phyloP scores from a whole-genome alignment of 176 grass and related monocot species.

The Eleusine coracana region DNA sequence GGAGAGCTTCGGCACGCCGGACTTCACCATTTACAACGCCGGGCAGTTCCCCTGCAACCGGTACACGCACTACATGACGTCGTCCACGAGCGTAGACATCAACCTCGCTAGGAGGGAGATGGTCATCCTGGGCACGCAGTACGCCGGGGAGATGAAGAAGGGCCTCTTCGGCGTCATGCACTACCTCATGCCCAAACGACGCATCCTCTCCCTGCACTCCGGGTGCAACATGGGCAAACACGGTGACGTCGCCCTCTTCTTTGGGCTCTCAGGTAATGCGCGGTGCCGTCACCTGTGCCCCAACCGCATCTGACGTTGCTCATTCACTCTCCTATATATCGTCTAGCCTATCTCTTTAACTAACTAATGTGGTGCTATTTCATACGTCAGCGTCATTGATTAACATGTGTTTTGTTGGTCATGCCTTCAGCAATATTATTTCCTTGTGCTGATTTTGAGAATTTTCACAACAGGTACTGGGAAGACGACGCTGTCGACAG shows the following conservation, averaged over 20 bases:
- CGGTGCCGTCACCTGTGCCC: constrained; percentile 77
- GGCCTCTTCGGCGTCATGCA: constrained; percentile 98
- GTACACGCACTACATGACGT: constrained; percentile 99
- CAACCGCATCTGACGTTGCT: constrained; percentile 42
- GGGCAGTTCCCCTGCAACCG: constrained; percentile 98
- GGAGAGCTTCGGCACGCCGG: constrained; percentile 90
- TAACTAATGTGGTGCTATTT: background rate
- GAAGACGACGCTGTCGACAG: constrained; percentile 92
- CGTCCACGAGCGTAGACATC: constrained; percentile 93
- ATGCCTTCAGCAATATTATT: background rate
- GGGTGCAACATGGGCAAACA: constrained; percentile 96
- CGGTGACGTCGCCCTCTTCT: constrained; percentile 99
- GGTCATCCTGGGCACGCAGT: constrained; percentile 99
- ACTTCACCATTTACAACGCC: constrained; percentile 99
- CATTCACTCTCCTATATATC: background rate
- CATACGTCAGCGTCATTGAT: constrained; percentile 6
- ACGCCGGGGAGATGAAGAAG: constrained; percentile 99
- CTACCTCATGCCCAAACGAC: constrained; percentile 98
- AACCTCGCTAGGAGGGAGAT: constrained; percentile 96
- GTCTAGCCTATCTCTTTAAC: background rate
- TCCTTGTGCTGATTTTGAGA: background rate
- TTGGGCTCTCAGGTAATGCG: constrained; percentile 92
- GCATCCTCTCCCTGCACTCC: constrained; percentile 94
- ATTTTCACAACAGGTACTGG: constrained; percentile 62
- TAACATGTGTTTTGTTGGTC: background rate